Evolutionary conservation across 2,329 filamentous ascomycete species (phyloP).

Genomic region (Talaromyces sp.): DNA sequence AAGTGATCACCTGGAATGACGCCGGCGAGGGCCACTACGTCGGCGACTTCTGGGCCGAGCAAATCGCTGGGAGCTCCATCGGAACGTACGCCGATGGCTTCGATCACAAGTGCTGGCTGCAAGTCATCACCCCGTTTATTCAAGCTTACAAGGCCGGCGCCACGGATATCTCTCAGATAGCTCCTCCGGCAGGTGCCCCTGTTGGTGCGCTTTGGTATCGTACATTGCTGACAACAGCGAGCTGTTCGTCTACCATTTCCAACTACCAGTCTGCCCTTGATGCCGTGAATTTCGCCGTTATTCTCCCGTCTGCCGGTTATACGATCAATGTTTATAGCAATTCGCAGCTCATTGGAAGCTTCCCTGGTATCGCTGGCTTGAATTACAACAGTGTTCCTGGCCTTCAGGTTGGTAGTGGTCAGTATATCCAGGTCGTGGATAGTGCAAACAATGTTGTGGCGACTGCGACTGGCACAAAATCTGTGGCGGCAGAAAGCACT

Average conservation of each 20-base stretch:
- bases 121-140: constrained; percentile 14
- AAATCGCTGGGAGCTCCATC: background rate
- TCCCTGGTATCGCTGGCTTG: background rate
- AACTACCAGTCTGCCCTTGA: constrained; percentile 10
- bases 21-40: constrained; percentile 17
- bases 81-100: constrained; percentile 14
- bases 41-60: constrained; percentile 14
- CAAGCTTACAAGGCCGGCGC: constrained; percentile 10
- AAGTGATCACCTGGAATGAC: constrained; percentile 18
- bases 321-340: constrained; percentile 15
- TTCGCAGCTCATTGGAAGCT: constrained; percentile 8
- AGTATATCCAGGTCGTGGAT: constrained; percentile 7
- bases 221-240: constrained; percentile 11
- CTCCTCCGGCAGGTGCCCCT: background rate
- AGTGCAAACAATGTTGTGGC: constrained; percentile 3
- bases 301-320: constrained; percentile 11
- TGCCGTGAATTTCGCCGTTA: constrained; percentile 13
- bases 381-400: constrained; percentile 13
- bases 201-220: constrained; percentile 16
- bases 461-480: constrained; percentile 1
- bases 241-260: constrained; percentile 11
- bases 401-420: constrained; percentile 1
- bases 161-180: constrained; percentile 6
- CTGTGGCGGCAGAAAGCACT: constrained; percentile 9
- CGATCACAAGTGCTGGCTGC: constrained; percentile 13